These are phyloP conservation scores for Isatis lusitanica DNA, from an alignment of 441 rosid species.

Conservation along the genomic window DNA sequence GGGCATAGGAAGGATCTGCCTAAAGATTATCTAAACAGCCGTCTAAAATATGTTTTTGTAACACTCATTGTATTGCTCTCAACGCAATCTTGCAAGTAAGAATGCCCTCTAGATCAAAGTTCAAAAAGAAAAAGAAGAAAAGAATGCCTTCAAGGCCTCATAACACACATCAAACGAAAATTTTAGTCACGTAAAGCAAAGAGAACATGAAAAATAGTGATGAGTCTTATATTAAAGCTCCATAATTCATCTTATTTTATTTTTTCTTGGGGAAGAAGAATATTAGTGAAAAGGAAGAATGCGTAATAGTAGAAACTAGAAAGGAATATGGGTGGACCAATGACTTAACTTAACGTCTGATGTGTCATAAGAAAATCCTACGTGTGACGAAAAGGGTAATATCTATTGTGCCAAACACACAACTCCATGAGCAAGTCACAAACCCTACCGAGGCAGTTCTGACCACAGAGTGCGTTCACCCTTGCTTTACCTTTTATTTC, in stretches of 20 bases:
- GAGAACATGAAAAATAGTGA: no score
- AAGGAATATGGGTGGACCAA: constrained; percentile 10
- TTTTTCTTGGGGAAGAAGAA: no score
- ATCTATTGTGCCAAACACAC: constrained; percentile 24
- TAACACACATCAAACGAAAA: no score
- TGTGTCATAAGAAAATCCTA: constrained; percentile 27
- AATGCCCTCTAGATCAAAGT: no score
- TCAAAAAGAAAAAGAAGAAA: no score
- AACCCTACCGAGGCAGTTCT: not conserved
- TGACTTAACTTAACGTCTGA: not conserved
- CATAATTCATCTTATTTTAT: not conserved
- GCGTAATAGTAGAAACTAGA: not conserved
- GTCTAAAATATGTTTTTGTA: no score
- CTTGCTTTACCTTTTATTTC: not conserved
- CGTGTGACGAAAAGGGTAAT: not conserved
- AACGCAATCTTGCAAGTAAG: no score
- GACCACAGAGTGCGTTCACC: constrained; percentile 13
- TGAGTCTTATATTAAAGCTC: not conserved
- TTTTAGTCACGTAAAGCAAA: no score
- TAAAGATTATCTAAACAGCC: no score
- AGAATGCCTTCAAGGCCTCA: no score
- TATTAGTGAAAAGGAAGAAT: not conserved
- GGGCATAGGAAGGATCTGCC: no score
- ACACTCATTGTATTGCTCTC: no score
- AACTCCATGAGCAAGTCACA: constrained; percentile 11